Evolutionary conservation across 2,329 filamentous ascomycete species (phyloP).

Genomic region (Botrytis elliptica): DNA sequence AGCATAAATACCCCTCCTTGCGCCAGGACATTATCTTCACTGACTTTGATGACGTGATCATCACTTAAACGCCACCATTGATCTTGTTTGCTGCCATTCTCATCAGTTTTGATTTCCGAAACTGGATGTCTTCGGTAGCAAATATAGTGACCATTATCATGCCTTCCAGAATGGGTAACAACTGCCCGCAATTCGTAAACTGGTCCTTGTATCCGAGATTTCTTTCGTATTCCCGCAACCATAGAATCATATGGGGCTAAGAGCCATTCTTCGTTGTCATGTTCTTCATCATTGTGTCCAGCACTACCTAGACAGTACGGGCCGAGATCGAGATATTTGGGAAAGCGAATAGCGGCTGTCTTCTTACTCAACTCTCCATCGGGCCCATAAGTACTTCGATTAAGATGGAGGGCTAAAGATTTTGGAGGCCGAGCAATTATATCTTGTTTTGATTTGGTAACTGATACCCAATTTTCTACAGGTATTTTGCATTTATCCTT

Average conservation of each 20-base stretch:
- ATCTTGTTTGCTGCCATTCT: conserved; percentile 33
- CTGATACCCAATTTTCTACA: conserved; percentile 65
- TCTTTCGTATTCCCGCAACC: conserved; percentile 57
- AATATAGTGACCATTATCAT: conserved; percentile 95
- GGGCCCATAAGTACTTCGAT: conserved; percentile 82
- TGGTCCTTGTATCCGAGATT: conserved; percentile 54
- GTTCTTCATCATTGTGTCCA: conserved; percentile 31
- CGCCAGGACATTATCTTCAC: conserved; percentile 68
- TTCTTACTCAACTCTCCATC: conserved; percentile 84
- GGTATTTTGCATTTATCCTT: conserved; percentile 63
- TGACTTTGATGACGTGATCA: conserved; percentile 73
- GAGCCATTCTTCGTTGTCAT: conserved; percentile 65
- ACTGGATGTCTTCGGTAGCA: conserved; percentile 74
- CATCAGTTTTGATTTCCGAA: conserved; percentile 31
- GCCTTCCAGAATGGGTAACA: conserved; percentile 83
- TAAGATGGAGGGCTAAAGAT: conserved; percentile 82
- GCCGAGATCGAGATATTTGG: conserved; percentile 69
- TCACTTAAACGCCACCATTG: conserved; percentile 93
- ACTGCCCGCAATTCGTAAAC: conserved; percentile 80
- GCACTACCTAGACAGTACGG: conserved; percentile 78
- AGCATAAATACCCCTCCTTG: conserved; percentile 92
- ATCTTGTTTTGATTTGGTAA: conserved; percentile 86
- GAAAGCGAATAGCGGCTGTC: conserved; percentile 74
- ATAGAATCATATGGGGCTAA: conserved; percentile 69
- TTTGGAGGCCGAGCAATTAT: conserved; percentile 80